Percentiles rank a stretch among this genome's conserved stretches.
Conservation (phyloP, 805 yeast species). For the Saccharomycopsis sp. region DNA sequence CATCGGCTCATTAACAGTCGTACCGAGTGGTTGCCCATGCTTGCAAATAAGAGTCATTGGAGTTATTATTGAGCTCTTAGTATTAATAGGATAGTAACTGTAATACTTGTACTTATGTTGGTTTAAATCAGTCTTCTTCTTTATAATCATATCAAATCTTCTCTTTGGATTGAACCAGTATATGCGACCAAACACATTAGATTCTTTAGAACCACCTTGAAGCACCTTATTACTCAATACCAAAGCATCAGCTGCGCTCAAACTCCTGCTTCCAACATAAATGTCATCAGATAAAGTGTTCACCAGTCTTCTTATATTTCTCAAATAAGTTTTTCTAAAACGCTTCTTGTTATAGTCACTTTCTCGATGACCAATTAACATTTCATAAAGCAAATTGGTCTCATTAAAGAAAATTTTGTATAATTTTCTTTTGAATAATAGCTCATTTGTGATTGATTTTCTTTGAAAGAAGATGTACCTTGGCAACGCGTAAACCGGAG, state of each 20-base stretch:
- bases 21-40: neutral
- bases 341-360: conserved; percentile 16
- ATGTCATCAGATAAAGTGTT: conserved; percentile 12
- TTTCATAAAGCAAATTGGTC: conserved; percentile 12
- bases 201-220: no score
- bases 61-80: neutral
- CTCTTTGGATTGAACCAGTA: conserved; percentile 29
- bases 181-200: conserved; percentile 28
- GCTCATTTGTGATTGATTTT: conserved; percentile 9
- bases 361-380: conserved; percentile 11
- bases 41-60: conserved; percentile 6
- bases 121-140: neutral
- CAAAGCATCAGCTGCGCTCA: conserved; percentile 22
- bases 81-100: conserved; percentile 3
- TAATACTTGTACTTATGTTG: conserved; percentile 1
- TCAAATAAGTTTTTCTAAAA: conserved; percentile 11
- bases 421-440: conserved; percentile 8
- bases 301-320: conserved; percentile 9
- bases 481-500: conserved; percentile 15
- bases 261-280: conserved; percentile 25
- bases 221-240: conserved; percentile 25
- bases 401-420: conserved; percentile 13
- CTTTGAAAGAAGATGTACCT: conserved; percentile 16
- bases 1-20: neutral
- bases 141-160: conserved; percentile 20